These are phyloP conservation scores for Cetraspora pellucida DNA, from an alignment of 192 early-diverging fungal species.

Conservation along the genomic window DNA sequence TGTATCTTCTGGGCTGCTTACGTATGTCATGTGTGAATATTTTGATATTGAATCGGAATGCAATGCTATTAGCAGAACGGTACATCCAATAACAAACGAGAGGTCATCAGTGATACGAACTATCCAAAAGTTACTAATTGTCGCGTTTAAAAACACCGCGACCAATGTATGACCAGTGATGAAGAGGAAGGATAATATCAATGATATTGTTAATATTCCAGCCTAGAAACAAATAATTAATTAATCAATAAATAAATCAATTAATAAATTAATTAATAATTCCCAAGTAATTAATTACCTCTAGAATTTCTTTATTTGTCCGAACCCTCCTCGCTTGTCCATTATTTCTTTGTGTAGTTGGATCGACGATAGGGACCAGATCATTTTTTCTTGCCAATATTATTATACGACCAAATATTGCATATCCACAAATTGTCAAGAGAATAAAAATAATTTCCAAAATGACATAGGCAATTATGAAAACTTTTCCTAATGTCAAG, in stretches of 20 bases:
- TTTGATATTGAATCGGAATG: background rate
- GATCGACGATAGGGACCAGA: too few relatives aligned
- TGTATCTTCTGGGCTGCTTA: background rate
- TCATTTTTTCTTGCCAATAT: background rate
- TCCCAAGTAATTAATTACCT: background rate
- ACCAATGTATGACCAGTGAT: background rate
- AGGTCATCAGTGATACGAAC: background rate
- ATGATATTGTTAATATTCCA: background rate
- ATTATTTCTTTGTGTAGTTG: background rate
- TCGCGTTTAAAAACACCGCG: background rate
- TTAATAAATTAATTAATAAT: background rate
- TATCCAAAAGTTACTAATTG: slow-evolving; percentile 3
- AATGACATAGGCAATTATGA: background rate
- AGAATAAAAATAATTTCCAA: background rate
- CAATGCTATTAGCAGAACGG: background rate
- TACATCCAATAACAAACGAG: background rate
- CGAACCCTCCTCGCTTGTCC: background rate
- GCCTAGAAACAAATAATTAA: background rate
- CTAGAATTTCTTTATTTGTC: background rate
- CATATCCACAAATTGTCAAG: background rate
- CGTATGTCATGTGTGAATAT: slow-evolving; percentile 7
- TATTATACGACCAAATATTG: background rate
- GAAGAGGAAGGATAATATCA: background rate
- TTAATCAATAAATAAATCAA: background rate
- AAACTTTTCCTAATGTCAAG: background rate